Evolutionary conservation across 805 yeast genomes (phyloP), one percentile per base, ranked within the genome.

Genomic region (Schizosaccharomyces cryophilus): DNA sequence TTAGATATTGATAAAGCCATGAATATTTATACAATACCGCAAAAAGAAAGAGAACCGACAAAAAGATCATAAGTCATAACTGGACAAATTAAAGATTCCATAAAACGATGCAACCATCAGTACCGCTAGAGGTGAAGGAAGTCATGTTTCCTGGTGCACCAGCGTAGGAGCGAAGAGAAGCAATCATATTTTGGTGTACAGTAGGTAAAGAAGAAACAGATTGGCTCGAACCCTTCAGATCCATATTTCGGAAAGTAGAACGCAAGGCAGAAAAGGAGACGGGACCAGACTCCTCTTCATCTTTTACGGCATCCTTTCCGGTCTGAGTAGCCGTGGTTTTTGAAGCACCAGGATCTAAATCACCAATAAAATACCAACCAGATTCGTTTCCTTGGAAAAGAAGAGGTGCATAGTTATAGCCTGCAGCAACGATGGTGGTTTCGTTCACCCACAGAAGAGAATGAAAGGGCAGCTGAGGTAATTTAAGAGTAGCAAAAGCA

Each of bases 191-290:
- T 73, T 89, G 96, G 73, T 93, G 97, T 63, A 86, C 79, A 17
- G 95, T 87, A 61, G 78, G 78, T 71, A 84, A 76, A 47, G 74
- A 77, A 40, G 77, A 71, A 48, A 76, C 74, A 61, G 73, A 72
- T 61, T 74, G 74, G 67, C 74, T 75, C 62, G 85, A 79, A 63
- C 99, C 99, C 76, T 88, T 93, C 71, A 90, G 78, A 73, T 93
- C 99, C 78, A 93, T 75, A 72, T 90, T 95, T 72, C 87, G 83
- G 75, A 93, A 93, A 89, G 90, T 87, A 74, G 85, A 85, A 71
- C 93, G 79, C n/a, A 56, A 42, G 13, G 60, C 42, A 19, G 60
- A 31, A 19, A 56, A 56, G 9, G 54, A 59, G 26, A 42, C 61
- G 29, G 61, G 40, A 5, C 94, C 94, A 65, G 83, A 80, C 64